Conservation (phyloP, 257 asterid genomes). For the Solanum bulbocastanum region DNA sequence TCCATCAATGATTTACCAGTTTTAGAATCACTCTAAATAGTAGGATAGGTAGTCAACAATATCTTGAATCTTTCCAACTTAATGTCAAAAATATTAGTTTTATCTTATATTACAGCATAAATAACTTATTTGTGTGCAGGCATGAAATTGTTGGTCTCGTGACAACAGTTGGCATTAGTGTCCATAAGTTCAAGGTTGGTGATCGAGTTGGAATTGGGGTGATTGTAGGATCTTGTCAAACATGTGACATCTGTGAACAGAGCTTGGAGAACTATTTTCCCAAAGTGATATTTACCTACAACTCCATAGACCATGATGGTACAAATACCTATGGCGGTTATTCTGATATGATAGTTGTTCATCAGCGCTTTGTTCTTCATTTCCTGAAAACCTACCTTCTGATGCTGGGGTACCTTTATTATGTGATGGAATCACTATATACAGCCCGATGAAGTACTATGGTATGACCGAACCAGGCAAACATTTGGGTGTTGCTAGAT, state of each 20-base stretch:
- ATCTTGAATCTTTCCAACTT: background rate
- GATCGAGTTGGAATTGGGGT: conserved; percentile 65
- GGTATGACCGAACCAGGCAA: conserved; percentile 53
- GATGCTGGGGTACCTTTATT: conserved; percentile 51
- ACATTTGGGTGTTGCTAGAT: conserved; percentile 57
- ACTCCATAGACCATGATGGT: conserved; percentile 32
- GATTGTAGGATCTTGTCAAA: conserved; percentile 44
- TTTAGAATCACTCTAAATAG: background rate
- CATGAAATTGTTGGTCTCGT: conserved; percentile 65
- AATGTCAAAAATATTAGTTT: background rate
- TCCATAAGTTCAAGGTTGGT: conserved; percentile 38
- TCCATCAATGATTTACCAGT: background rate
- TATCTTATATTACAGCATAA: background rate
- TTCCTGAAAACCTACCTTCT: conserved; percentile 44
- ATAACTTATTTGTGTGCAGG: conserved; percentile 12
- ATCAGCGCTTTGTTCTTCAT: conserved; percentile 44
- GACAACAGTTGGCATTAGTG: conserved; percentile 34
- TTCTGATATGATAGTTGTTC: conserved; percentile 43
- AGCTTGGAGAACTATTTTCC: conserved; percentile 54
- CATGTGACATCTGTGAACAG: conserved; percentile 38
- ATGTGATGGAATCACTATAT: conserved; percentile 65
- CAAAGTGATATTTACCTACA: conserved; percentile 30
- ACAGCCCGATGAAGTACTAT: conserved; percentile 56
- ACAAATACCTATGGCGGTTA: conserved; percentile 56
- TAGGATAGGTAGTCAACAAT: background rate